Conservation (phyloP, 805 yeast species). For the Metschnikowia peoriensis region DNA sequence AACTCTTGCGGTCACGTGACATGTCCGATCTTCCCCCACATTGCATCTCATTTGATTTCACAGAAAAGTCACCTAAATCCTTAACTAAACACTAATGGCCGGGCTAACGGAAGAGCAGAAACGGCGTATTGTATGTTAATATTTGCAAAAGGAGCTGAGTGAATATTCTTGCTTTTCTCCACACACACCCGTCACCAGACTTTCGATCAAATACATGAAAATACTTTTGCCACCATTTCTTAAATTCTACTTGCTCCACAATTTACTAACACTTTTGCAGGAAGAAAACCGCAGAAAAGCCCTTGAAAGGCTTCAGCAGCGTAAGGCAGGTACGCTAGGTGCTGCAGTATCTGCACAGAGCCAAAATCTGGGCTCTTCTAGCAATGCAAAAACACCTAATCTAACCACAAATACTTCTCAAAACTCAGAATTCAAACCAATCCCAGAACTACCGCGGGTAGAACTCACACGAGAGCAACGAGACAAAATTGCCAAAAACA, state of each 20-base stretch:
- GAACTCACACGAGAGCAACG: slow-evolving; percentile 50
- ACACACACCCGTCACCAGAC: too few species aligned
- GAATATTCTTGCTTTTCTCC: not conserved
- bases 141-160: too few species aligned
- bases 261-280: slow-evolving; percentile 29
- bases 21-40: too few species aligned
- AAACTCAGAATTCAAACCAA: slow-evolving; percentile 1
- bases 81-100: slow-evolving; percentile 6
- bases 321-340: slow-evolving; percentile 26
- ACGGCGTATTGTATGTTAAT: slow-evolving; percentile 34
- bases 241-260: too few species aligned
- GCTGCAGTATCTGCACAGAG: not conserved
- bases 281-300: slow-evolving; percentile 66
- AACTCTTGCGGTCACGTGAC: too few species aligned
- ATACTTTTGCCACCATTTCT: slow-evolving; percentile 1
- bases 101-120: slow-evolving; percentile 35
- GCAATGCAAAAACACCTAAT: not conserved
- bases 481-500: slow-evolving; percentile 49
- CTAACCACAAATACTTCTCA: slow-evolving; percentile 6
- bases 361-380: slow-evolving; percentile 3
- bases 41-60: not conserved
- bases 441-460: slow-evolving; percentile 22
- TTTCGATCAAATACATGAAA: too few species aligned
- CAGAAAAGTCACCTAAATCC: not conserved
- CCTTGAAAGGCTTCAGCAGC: slow-evolving; percentile 51